Base-by-base conservation (phyloP, 1,284 basidiomycete genomes). In the Papiliotrema fonsecae region DNA sequence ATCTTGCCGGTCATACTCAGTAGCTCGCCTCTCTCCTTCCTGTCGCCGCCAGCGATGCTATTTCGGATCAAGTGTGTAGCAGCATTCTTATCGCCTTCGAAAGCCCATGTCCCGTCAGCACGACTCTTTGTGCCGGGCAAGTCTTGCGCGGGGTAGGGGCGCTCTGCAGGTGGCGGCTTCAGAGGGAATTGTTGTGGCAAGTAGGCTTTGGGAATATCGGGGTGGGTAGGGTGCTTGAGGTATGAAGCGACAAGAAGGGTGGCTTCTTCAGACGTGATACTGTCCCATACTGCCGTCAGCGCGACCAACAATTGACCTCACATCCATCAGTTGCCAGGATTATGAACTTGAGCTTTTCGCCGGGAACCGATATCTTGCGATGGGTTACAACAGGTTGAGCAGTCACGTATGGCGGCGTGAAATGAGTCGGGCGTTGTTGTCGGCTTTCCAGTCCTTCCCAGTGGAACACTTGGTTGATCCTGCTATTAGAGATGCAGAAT, bases 31-130 rank as follows among this genome's bases (percentile, higher is more conserved):
- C 96, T 77, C 46, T 76, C 74, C 50, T 75, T 75, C 52, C 81
- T 78, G 65, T 96, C 83, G 0, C 82, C 90, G 18, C 93, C 92
- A 25, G 88, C 93, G 51, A 97, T 82, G 13, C 91, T 89, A 65
- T 98, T 98, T 56, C 94, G 80, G 54, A 97, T 91, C 31, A 98
- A 77, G 73, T 97, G 96, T 16, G 90, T 86, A 46, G 87, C 82
- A 47, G 91, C 76, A 66, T 97, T 92, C 28, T 83, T 82, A 68
- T 98, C 93, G n/a, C 61, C 64, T 52, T 82, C 82, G 65, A 90
- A 96, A 13, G 82, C 80, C 87, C 89, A 93, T 18, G 77, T 76
- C 9, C 67, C 69, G 14, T 45, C 38, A 30, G 42, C 41, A 24
- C 56, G 49, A 38, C 44, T 42, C 11, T 42, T 46, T 22, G 56